A percentile compares a stretch with the other conserved stretches of the same genome.
phyloP scores from a whole-genome alignment of 108 stramenopile species.

The Nannochloropsis gaditana region DNA sequence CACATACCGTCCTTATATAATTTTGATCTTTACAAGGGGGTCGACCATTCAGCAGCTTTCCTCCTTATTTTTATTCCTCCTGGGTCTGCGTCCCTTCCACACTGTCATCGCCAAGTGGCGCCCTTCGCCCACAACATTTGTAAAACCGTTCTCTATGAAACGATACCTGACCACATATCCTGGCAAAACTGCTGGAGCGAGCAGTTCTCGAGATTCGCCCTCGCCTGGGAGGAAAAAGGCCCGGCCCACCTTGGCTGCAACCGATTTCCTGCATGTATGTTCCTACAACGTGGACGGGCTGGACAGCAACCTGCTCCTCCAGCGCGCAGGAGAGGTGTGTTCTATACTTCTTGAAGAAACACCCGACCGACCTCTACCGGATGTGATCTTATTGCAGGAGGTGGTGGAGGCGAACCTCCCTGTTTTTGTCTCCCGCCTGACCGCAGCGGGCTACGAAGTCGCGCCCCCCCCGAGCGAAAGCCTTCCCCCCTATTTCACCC shows the following conservation, averaged over 20 bases:
- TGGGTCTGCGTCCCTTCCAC: no score
- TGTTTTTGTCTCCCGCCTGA: conserved; percentile 11
- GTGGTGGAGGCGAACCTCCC: background rate
- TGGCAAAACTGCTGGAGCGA: no score
- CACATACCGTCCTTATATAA: no score
- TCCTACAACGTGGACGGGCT: background rate
- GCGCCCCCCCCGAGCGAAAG: background rate
- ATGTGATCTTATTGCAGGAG: conserved; percentile 2
- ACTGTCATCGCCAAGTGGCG: no score
- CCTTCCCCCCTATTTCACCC: background rate
- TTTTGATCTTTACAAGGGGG: no score
- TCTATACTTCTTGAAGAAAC: background rate
- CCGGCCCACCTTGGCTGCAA: background rate
- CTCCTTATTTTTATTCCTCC: no score
- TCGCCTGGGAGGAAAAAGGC: no score
- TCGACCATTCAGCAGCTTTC: no score
- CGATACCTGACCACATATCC: no score
- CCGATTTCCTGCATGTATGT: conserved; percentile 2
- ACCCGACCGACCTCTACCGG: background rate
- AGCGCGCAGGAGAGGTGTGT: background rate
- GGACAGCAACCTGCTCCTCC: background rate
- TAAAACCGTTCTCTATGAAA: no score
- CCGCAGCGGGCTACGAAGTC: background rate
- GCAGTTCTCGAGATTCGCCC: no score
- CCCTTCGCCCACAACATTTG: no score